Evolutionary conservation across 495 filamentous ascomycete species (phyloP).

Genomic region (Daldinia decipiens): DNA sequence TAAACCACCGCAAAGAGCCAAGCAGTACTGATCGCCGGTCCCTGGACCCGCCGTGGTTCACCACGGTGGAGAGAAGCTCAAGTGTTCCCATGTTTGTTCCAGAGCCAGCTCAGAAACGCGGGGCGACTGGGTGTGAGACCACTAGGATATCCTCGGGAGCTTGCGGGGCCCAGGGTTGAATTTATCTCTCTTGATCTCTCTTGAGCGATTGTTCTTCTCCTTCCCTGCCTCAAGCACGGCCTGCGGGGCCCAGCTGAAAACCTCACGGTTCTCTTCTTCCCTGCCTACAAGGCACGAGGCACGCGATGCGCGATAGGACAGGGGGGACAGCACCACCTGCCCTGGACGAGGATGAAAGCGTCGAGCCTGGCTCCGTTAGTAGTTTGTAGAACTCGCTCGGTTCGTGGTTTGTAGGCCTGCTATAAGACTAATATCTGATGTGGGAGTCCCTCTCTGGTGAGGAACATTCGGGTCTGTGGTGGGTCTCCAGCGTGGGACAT

Average conservation of each 20-base stretch:
- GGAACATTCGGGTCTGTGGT: slow-evolving; percentile 9
- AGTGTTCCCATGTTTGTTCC: slow-evolving; percentile 11
- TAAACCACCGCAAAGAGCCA: slow-evolving; percentile 6
- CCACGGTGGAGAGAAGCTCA: slow-evolving; percentile 10
- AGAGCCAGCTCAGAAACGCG: slow-evolving; percentile 5
- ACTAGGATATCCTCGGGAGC: not conserved
- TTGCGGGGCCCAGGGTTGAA: no score
- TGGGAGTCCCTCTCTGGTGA: not conserved
- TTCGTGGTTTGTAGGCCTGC: not conserved
- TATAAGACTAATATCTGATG: slow-evolving; percentile 2
- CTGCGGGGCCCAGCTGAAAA: not conserved
- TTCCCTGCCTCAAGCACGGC: no score
- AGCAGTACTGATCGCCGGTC: slow-evolving; percentile 11
- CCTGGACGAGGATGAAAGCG: not conserved
- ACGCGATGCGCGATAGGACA: not conserved
- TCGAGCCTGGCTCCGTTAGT: not conserved
- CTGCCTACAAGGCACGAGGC: not conserved
- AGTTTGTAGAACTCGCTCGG: not conserved
- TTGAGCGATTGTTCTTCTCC: no score
- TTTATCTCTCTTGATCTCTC: no score
- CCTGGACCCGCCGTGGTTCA: not conserved
- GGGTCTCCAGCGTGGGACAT: slow-evolving; percentile 4
- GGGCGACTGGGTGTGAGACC: slow-evolving; percentile 3
- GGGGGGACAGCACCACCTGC: slow-evolving; percentile 1
- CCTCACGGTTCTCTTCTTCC: not conserved